Evolutionary conservation across 1,139 yeast genomes (phyloP).

Genomic region (Hansenula sp.): DNA sequence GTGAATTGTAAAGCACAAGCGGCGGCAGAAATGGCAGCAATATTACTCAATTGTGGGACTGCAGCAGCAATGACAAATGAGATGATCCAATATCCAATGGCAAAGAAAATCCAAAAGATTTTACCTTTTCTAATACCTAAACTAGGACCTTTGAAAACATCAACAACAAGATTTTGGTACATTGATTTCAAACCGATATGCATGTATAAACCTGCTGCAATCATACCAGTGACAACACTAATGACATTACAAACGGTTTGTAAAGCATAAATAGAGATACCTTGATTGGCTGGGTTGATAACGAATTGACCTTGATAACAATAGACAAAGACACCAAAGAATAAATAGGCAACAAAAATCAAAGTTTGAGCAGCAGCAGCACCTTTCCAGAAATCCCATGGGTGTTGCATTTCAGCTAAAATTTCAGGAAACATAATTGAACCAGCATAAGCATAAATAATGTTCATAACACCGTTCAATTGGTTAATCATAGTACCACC

Average conservation of each 20-base stretch:
- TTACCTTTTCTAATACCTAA: constrained; percentile 30
- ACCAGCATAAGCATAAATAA: constrained; percentile 45
- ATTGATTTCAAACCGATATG: constrained; percentile 40
- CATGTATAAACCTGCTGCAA: constrained; percentile 41
- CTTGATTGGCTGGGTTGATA: constrained; percentile 39
- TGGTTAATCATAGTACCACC: constrained; percentile 27
- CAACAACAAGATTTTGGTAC: constrained; percentile 33
- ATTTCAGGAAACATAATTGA: constrained; percentile 41
- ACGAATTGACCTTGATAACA: constrained; percentile 39
- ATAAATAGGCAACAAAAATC: constrained; percentile 33
- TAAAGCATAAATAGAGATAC: constrained; percentile 31
- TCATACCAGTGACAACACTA: constrained; percentile 32
- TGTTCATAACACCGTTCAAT: constrained; percentile 36
- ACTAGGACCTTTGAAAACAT: constrained; percentile 30
- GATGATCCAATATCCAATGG: constrained; percentile 37
- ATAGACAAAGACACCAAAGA: constrained; percentile 38
- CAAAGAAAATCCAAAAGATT: constrained; percentile 31
- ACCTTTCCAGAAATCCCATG: constrained; percentile 43
- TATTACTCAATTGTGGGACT: constrained; percentile 46
- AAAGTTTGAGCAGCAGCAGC: constrained; percentile 38
- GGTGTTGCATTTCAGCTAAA: constrained; percentile 42
- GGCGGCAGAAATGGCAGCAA: constrained; percentile 48
- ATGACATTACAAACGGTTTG: constrained; percentile 39
- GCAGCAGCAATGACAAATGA: constrained; percentile 47
- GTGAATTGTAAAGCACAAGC: constrained; percentile 42